A percentile compares a stretch with the other conserved stretches of the same genome.
These are phyloP conservation scores for Oryza glaberrima DNA, from an alignment of 176 grass and related monocot genomes.

Conservation along the genomic window DNA sequence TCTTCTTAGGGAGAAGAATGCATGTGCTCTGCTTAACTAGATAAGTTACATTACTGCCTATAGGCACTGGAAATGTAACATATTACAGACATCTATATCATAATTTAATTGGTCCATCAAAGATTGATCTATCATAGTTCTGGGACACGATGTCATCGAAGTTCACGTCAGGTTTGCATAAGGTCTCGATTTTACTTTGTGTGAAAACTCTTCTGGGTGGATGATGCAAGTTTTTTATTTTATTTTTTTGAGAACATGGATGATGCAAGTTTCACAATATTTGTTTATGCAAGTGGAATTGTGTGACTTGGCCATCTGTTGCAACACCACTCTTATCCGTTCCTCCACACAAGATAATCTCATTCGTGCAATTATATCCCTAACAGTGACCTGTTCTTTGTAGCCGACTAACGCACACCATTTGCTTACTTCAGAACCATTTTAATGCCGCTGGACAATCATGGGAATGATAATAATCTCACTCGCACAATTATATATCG, in stretches of 20 bases:
- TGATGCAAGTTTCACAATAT: background rate
- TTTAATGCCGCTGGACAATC: background rate
- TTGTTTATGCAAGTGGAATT: background rate
- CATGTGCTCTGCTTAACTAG: slow-evolving; percentile 7
- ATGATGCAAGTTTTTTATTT: background rate
- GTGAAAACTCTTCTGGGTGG: background rate
- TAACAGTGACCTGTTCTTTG: slow-evolving; percentile 2
- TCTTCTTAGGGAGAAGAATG: background rate
- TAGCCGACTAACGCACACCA: background rate
- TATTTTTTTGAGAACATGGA: background rate
- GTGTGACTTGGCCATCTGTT: background rate
- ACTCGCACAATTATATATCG: background rate
- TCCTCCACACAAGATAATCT: background rate
- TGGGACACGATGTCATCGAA: background rate
- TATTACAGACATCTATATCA: background rate
- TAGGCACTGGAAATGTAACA: background rate
- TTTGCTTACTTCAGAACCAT: background rate
- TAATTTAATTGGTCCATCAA: background rate
- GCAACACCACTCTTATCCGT: background rate
- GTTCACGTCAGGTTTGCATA: background rate
- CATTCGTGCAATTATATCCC: background rate
- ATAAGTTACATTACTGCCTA: background rate
- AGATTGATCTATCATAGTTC: background rate
- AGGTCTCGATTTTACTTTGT: background rate
- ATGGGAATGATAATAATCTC: background rate